phyloP scores from a whole-genome alignment of 148 eudicot genomes.

The Vaccinium vitisidaea region DNA sequence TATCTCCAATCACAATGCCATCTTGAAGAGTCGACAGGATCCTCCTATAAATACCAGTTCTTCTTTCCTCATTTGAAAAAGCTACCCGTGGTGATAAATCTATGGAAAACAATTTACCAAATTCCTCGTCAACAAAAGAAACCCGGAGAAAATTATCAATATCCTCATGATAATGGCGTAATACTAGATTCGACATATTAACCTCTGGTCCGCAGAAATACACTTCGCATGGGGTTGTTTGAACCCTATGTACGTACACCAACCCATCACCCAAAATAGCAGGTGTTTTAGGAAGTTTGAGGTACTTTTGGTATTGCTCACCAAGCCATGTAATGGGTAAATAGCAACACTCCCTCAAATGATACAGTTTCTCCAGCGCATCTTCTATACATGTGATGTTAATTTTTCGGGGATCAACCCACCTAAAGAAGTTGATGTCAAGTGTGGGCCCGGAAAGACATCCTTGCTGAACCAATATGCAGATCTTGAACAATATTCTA shows the following conservation, averaged over 20 bases:
- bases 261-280: constrained; percentile 63
- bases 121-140: constrained; percentile 83
- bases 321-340: constrained; percentile 64
- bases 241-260: constrained; percentile 68
- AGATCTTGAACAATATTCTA: constrained; percentile 57
- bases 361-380: constrained; percentile 58
- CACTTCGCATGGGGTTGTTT: constrained; percentile 71
- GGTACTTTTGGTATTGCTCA: constrained; percentile 43
- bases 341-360: constrained; percentile 75
- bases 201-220: constrained; percentile 90
- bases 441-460: constrained; percentile 75
- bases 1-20: constrained; percentile 68
- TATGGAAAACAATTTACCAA: constrained; percentile 60
- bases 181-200: constrained; percentile 76
- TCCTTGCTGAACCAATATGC: constrained; percentile 70
- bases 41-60: constrained; percentile 60
- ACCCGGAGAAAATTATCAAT: constrained; percentile 82
- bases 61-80: constrained; percentile 26
- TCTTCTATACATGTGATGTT: constrained; percentile 43
- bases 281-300: constrained; percentile 41
- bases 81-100: constrained; percentile 56
- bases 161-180: constrained; percentile 47
- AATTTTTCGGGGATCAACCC: constrained; percentile 58
- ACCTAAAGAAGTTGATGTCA: constrained; percentile 48
- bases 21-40: constrained; percentile 49